A percentile compares a stretch with the other conserved stretches of the same genome.
These are phyloP conservation scores for Paecilomyces sp. DNA, from an alignment of 2,329 filamentous ascomycete genomes.

Conservation along the genomic window DNA sequence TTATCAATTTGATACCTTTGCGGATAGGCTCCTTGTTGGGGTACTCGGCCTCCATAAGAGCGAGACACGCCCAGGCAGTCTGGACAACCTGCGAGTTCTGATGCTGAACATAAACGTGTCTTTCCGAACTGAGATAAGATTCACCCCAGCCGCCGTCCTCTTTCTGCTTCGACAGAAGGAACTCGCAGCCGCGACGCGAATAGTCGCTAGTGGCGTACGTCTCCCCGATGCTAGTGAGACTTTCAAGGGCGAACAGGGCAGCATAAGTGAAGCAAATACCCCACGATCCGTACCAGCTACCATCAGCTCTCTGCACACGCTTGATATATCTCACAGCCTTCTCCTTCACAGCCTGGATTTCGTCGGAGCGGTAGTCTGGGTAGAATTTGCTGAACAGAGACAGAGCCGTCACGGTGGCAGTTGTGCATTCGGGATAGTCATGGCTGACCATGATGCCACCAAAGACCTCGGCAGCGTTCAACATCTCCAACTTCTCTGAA, in stretches of 20 bases:
- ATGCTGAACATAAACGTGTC: slow-evolving; percentile 67
- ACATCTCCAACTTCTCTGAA: slow-evolving; percentile 67
- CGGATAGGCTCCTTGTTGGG: slow-evolving; percentile 66
- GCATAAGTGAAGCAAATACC: slow-evolving; percentile 98
- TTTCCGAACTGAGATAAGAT: slow-evolving; percentile 80
- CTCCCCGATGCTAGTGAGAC: slow-evolving; percentile 73
- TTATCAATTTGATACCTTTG: slow-evolving; percentile 71
- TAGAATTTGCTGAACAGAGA: slow-evolving; percentile 75
- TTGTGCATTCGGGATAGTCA: slow-evolving; percentile 96
- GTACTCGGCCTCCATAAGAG: slow-evolving; percentile 73
- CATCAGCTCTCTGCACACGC: slow-evolving; percentile 66
- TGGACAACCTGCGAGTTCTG: slow-evolving; percentile 82
- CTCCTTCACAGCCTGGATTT: slow-evolving; percentile 66
- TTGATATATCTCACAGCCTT: slow-evolving; percentile 79
- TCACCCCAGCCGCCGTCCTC: slow-evolving; percentile 95
- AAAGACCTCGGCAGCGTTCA: slow-evolving; percentile 96
- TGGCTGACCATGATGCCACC: slow-evolving; percentile 98
- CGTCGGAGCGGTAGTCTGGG: slow-evolving; percentile 67
- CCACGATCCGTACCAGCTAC: slow-evolving; percentile 98
- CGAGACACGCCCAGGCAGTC: slow-evolving; percentile 85
- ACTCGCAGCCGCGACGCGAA: slow-evolving; percentile 71
- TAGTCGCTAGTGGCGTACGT: slow-evolving; percentile 66
- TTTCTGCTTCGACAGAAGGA: slow-evolving; percentile 76
- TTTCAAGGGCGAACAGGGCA: slow-evolving; percentile 91
- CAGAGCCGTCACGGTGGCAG: slow-evolving; percentile 82